phyloP scores from a whole-genome alignment of 345 rosid species.

The Leavenworthia alabamica region DNA sequence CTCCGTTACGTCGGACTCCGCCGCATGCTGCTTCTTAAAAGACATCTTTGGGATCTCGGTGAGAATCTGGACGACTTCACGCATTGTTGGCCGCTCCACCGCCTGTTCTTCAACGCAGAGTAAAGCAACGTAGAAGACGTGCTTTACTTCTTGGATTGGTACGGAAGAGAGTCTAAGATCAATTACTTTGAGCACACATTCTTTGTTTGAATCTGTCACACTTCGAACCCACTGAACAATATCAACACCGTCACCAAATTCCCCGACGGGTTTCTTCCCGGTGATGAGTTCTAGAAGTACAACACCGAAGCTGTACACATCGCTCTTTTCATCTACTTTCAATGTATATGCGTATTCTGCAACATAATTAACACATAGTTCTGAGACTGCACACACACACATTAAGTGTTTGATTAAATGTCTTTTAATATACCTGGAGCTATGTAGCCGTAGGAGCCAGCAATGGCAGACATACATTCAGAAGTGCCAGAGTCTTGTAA shows the following conservation, averaged over 20 bases:
- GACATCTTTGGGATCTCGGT: constrained; percentile 66
- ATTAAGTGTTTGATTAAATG: background rate
- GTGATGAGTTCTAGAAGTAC: constrained; percentile 73
- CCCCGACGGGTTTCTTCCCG: constrained; percentile 84
- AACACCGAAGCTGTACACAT: constrained; percentile 89
- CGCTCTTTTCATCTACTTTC: constrained; percentile 94
- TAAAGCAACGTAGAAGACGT: constrained; percentile 85
- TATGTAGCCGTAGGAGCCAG: constrained; percentile 91
- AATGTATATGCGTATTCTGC: constrained; percentile 91
- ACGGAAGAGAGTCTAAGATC: constrained; percentile 76
- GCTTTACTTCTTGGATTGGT: constrained; percentile 76
- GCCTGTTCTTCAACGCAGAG: constrained; percentile 94
- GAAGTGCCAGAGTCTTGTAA: constrained; percentile 77
- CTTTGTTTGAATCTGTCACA: constrained; percentile 75
- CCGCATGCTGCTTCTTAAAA: constrained; percentile 26
- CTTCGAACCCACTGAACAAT: constrained; percentile 90
- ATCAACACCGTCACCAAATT: constrained; percentile 92
- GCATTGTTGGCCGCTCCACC: constrained; percentile 80
- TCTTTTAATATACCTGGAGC: constrained; percentile 55
- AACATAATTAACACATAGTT: background rate
- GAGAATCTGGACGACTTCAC: constrained; percentile 90
- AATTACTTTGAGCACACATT: constrained; percentile 63
- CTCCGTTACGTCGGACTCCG: constrained; percentile 29
- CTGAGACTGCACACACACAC: background rate
- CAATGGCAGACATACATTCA: constrained; percentile 90